Conservation (phyloP, 371 early-diverging fungal genomes). For the Rhizomucor pusillus region DNA sequence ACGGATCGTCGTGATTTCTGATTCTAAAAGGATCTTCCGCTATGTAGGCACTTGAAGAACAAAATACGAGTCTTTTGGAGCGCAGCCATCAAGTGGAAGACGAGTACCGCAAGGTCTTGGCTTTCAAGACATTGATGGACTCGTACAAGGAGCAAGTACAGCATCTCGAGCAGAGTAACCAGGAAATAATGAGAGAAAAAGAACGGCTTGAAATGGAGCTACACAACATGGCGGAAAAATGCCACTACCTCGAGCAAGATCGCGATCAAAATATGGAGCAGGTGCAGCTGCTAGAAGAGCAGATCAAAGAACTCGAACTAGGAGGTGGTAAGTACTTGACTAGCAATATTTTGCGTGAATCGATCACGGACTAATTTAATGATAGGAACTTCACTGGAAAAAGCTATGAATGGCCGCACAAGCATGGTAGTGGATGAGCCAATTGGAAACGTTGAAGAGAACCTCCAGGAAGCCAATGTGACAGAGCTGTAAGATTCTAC, state of each 20-base stretch:
- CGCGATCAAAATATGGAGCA: constrained; percentile 72
- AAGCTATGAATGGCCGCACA: constrained; percentile 29
- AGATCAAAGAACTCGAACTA: constrained; percentile 80
- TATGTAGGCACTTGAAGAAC: constrained; percentile 68
- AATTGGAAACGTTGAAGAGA: constrained; percentile 39
- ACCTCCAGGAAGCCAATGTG: constrained; percentile 51
- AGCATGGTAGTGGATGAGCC: constrained; percentile 39
- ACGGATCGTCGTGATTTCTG: not conserved
- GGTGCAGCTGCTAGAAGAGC: constrained; percentile 77
- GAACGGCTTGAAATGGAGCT: constrained; percentile 67
- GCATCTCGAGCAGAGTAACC: constrained; percentile 69
- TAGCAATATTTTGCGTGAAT: not conserved
- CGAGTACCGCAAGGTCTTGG: constrained; percentile 79
- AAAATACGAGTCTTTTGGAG: constrained; percentile 69
- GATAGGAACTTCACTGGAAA: constrained; percentile 21
- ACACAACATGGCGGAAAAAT: constrained; percentile 56
- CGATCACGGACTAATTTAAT: not conserved
- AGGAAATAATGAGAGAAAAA: constrained; percentile 63
- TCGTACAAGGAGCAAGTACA: constrained; percentile 83
- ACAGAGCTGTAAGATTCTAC: constrained; percentile 38
- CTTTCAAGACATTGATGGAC: constrained; percentile 79
- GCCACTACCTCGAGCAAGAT: constrained; percentile 65
- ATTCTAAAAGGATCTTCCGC: not conserved
- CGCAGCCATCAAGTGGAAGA: constrained; percentile 81
- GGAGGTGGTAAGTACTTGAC: constrained; percentile 31